Evolutionary conservation across 352 stramenopile genomes (phyloP), one percentile per base, ranked within the genome.

Genomic region (Plasmopara viticola): DNA sequence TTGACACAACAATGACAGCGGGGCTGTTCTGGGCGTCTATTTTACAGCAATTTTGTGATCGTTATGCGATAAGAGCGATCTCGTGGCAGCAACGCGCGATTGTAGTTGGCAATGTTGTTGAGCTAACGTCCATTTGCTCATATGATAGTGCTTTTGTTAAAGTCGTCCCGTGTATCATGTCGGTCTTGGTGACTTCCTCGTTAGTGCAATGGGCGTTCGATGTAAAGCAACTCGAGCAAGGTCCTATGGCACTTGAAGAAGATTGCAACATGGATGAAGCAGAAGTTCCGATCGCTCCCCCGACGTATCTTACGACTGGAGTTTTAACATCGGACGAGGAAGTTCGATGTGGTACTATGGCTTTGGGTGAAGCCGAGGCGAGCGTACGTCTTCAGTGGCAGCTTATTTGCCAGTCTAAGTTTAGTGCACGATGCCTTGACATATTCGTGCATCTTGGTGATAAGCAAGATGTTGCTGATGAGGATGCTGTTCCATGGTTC

Each of bases 371-470:
- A n/a, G 57, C 29, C 33, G 50, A 68, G 28, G 12, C 31, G 4
- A 52, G 14, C 30, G 63, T 83, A 10, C 64, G 64, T 51, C 38
- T 29, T 13, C 72, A 83, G 47, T 83, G 72, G 68, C 61, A 75
- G 12, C 63, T 73, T 17, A 46, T 83, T 20, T 74, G 62, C 30
- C 59, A 73, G 10, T 67, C 66, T 4, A 60, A 35, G 3, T 86
- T 86, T 40, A 67, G 65, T 46, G 60, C 53, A 0, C 58, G 58
- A 4, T 68, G 60, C 15, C 66, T 86, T 33, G 57, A 76, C 35
- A 48, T 55, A 9, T 33, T 80, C 15, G 44, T 71, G 4, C 29
- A 66, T 41, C 9, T 8, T 15, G 17, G 31, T 5, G 39, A 43
- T 15, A 51, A 6, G 29, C 8, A 34, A 17, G n/a, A 40, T 41